Percentiles rank a stretch among this genome's conserved stretches.
These are phyloP conservation scores for Epichloe baconii DNA, from an alignment of 2,329 filamentous ascomycete species.

Conservation along the genomic window DNA sequence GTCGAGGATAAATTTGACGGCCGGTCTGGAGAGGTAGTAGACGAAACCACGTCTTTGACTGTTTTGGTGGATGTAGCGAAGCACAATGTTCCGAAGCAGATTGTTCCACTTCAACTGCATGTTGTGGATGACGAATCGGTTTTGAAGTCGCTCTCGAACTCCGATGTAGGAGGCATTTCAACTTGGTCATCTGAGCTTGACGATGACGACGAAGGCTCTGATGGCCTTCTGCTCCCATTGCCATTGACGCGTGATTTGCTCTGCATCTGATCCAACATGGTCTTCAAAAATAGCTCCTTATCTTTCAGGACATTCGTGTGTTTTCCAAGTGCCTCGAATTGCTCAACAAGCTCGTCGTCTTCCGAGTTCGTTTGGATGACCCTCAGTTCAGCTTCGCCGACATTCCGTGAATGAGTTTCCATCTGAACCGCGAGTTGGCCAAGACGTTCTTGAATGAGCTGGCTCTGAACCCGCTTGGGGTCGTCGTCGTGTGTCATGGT, in stretches of 20 bases:
- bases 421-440: slow-evolving; percentile 69
- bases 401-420: slow-evolving; percentile 54
- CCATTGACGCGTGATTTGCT: slow-evolving; percentile 21
- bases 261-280: slow-evolving; percentile 39
- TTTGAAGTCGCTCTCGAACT: slow-evolving; percentile 95
- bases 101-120: slow-evolving; percentile 99
- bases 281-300: slow-evolving; percentile 45
- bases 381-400: slow-evolving; percentile 65
- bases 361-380: slow-evolving; percentile 37
- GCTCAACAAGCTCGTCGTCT: slow-evolving; percentile 37
- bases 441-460: slow-evolving; percentile 71
- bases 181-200: slow-evolving; percentile 27
- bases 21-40: slow-evolving; percentile 91
- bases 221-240: slow-evolving; percentile 15
- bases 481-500: slow-evolving; percentile 89
- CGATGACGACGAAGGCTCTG: slow-evolving; percentile 22
- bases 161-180: slow-evolving; percentile 57
- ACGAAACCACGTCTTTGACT: slow-evolving; percentile 91
- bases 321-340: slow-evolving; percentile 46
- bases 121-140: slow-evolving; percentile 96
- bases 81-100: slow-evolving; percentile 82
- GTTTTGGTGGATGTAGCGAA: slow-evolving; percentile 95
- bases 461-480: slow-evolving; percentile 74
- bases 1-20: slow-evolving; percentile 95
- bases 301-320: slow-evolving; percentile 44